Base-by-base conservation (phyloP, 306 rosid species). In the Cercis canadensis region DNA sequence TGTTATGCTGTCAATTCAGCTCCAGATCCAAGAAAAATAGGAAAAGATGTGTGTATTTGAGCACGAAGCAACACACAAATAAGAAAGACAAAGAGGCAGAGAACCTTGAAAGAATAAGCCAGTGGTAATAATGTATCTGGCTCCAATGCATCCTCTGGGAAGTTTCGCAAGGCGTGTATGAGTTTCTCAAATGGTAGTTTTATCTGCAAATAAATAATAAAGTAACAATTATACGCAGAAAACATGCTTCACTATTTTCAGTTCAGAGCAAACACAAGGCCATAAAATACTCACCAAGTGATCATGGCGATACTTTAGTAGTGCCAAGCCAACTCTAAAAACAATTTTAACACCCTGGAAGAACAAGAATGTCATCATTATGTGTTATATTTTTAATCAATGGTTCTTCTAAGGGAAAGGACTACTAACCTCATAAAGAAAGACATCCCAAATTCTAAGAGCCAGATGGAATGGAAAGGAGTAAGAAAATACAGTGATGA, bases 391-490 rank as follows among this genome's bases (percentile, higher is more conserved):
- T 81, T 51, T 62, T 31, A 41, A 56, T 47, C 62, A 33, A 67
- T 55, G 31, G 44, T 58, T 65, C 41, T 70, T 70, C 16, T 40
- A 24, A 75, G 45, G 43, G 63, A 64, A 49, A 75, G 50, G 21
- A 66, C 40, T 17, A 62, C 97, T 73, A 81, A 94, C 97, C 98
- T 94, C 99, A 5, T 19, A 80, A 37, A 94, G 95, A 86, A 94
- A 94, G 55, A 91, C 99, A 74, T 94, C 99, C 99, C 99, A 94
- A 53, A 94, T 91, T 81, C 97, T 89, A 70, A 94, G 96, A 78
- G 99, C 97, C 79, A 94, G 80, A 80, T 89, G 97, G 85, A 94
- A 94, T 1, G 99, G 99, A 80, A 94, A 91, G 65, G 99, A 94
- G 80, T 94, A 91, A 40, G 99, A 89, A 84, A 94, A 94, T 71